A percentile compares a stretch with the other conserved stretches of the same genome.
phyloP scores from a whole-genome alignment of 192 early-diverging fungal species.

The Gamsiella multidivaricata region DNA sequence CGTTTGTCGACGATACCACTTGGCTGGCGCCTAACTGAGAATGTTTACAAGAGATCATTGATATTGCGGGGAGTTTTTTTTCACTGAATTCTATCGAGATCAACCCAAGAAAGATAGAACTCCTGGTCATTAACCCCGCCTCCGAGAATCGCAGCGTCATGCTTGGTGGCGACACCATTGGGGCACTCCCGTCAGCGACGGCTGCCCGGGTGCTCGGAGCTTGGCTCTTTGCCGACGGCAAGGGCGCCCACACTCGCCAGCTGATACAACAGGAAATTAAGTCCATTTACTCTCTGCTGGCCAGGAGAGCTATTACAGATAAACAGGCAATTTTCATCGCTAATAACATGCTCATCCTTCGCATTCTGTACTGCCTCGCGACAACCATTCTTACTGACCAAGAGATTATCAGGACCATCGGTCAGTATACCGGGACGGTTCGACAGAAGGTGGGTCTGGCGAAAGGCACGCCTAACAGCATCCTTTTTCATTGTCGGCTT shows the following conservation, averaged over 20 bases:
- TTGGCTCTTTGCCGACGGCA: slow-evolving; percentile 16
- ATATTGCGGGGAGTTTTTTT: slow-evolving; percentile 6
- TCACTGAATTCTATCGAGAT: slow-evolving; percentile 21
- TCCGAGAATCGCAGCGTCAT: neutral
- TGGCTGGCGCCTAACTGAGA: neutral
- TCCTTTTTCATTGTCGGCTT: slow-evolving; percentile 18
- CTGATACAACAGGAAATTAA: neutral
- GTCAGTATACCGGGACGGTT: slow-evolving; percentile 4
- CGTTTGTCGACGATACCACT: slow-evolving; percentile 25
- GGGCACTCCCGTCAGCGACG: neutral
- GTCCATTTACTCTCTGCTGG: neutral
- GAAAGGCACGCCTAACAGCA: slow-evolving; percentile 7
- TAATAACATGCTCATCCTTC: slow-evolving; percentile 29
- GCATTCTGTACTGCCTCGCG: slow-evolving; percentile 21
- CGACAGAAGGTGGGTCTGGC: slow-evolving; percentile 1
- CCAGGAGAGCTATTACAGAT: slow-evolving; percentile 14
- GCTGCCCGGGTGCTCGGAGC: slow-evolving; percentile 6
- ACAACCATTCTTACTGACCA: neutral
- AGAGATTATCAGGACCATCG: neutral
- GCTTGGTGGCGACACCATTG: neutral
- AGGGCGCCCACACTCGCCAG: neutral
- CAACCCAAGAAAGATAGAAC: slow-evolving; percentile 34
- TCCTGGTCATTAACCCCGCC: slow-evolving; percentile 7
- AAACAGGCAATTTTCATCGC: slow-evolving; percentile 26
- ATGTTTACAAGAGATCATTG: neutral